These are phyloP conservation scores for Tricholoma hemisulphureum DNA, from an alignment of 768 basidiomycete species.

Conservation along the genomic window DNA sequence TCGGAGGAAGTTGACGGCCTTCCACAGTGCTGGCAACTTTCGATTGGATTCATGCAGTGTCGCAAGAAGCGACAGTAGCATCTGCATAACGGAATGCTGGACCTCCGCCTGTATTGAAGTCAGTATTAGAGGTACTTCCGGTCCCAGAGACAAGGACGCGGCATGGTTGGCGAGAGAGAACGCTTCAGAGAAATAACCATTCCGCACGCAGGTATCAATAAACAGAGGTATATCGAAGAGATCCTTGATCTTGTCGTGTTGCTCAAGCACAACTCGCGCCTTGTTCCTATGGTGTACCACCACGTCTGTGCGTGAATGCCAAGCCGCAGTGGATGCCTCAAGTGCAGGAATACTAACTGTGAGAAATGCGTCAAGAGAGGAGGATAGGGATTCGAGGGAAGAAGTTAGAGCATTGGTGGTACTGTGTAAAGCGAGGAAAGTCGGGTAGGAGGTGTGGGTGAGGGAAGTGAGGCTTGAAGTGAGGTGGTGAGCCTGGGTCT, in stretches of 20 bases:
- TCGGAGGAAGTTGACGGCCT: slow-evolving; percentile 83
- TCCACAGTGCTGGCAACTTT: slow-evolving; percentile 88
- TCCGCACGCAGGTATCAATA: slow-evolving; percentile 90
- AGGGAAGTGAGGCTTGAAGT: slow-evolving; percentile 87
- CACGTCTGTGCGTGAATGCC: slow-evolving; percentile 68
- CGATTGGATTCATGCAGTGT: slow-evolving; percentile 77
- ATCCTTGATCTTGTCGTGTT: slow-evolving; percentile 91
- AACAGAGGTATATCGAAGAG: slow-evolving; percentile 87
- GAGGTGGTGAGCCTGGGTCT: slow-evolving; percentile 82
- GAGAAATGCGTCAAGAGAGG: slow-evolving; percentile 70
- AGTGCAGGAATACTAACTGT: slow-evolving; percentile 69
- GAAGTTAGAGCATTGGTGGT: slow-evolving; percentile 71
- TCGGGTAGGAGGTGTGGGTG: slow-evolving; percentile 88
- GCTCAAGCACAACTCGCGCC: slow-evolving; percentile 85
- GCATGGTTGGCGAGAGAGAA: slow-evolving; percentile 81
- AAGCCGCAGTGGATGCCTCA: slow-evolving; percentile 68
- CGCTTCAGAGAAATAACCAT: slow-evolving; percentile 90
- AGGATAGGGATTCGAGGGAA: slow-evolving; percentile 72
- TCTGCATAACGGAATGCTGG: slow-evolving; percentile 62
- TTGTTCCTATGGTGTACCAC: slow-evolving; percentile 75
- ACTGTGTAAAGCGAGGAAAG: slow-evolving; percentile 84
- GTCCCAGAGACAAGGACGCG: slow-evolving; percentile 43
- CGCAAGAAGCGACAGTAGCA: slow-evolving; percentile 75
- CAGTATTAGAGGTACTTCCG: slow-evolving; percentile 49
- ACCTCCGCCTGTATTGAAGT: slow-evolving; percentile 66